Percentiles rank a stretch among this genome's conserved stretches.
Evolutionary conservation across 768 basidiomycete genomes (phyloP).

Genomic region (Cystofilobasidium macerans): DNA sequence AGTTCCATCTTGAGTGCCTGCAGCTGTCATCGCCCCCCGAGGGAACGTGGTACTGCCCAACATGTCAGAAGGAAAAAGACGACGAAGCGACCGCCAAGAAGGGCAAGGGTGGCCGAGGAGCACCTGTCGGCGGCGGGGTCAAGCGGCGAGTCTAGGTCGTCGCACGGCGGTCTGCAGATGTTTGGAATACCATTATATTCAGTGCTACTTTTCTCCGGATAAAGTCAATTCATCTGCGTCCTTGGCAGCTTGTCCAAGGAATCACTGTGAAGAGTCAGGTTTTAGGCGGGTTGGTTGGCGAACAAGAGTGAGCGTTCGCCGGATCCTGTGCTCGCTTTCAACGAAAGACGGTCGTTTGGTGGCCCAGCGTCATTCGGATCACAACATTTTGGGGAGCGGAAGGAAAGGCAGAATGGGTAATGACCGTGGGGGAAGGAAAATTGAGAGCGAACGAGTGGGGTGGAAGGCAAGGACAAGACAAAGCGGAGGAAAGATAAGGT

Average conservation of each 20-base stretch:
- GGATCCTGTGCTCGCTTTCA: no score
- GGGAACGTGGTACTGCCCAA: conserved; percentile 65
- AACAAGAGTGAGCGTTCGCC: no score
- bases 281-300: no score
- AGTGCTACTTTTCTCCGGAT: no score
- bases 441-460: background rate
- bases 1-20: conserved; percentile 75
- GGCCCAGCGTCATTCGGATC: background rate
- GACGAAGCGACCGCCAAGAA: conserved; percentile 37
- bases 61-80: conserved; percentile 51
- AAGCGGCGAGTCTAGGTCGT: background rate
- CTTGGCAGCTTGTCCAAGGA: no score
- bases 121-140: background rate
- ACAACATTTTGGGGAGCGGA: background rate
- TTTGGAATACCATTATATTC: background rate
- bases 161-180: no score
- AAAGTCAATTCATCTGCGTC: no score
- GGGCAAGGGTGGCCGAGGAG: background rate
- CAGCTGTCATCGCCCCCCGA: conserved; percentile 56
- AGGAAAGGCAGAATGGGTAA: background rate
- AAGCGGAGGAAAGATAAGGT: background rate
- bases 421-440: background rate
- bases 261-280: no score
- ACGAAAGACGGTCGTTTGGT: background rate
- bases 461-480: background rate